A percentile compares a stretch with the other conserved stretches of the same genome.
These are phyloP conservation scores for Aethionema arabicum DNA, from an alignment of 345 rosid genomes.

Conservation along the genomic window DNA sequence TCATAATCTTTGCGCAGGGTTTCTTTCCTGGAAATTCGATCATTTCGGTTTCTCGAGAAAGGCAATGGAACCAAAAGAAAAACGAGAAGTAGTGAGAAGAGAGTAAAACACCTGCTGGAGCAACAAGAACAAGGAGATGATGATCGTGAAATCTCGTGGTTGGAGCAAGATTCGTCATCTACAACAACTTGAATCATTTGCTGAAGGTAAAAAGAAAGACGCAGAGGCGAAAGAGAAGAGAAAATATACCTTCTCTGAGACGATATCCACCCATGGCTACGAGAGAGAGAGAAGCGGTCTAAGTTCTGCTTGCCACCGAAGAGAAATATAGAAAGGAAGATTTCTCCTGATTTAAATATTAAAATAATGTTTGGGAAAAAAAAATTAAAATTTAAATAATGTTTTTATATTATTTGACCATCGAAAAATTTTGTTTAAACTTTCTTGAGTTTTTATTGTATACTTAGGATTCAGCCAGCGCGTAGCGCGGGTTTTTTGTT, in stretches of 20 bases:
- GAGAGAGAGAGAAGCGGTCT: neutral
- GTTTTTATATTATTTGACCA: no score
- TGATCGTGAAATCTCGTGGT: conserved; percentile 22
- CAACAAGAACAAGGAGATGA: conserved; percentile 22
- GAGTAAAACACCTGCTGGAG: conserved; percentile 35
- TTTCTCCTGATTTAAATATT: no score
- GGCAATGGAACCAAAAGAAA: neutral
- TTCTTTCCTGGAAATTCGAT: neutral
- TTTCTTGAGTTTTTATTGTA: no score
- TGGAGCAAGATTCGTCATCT: conserved; percentile 35
- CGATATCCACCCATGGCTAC: neutral
- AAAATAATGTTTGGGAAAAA: no score
- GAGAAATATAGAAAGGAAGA: no score
- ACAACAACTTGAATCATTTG: neutral
- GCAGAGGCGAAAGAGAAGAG: conserved; percentile 2
- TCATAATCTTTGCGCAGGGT: neutral
- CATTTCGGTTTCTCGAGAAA: neutral
- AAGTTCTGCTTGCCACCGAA: no score
- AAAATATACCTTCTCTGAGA: conserved; percentile 23
- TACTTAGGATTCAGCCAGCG: no score
- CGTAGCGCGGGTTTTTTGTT: no score
- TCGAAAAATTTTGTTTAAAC: no score
- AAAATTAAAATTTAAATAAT: no score
- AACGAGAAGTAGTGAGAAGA: neutral
- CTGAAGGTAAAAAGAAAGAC: conserved; percentile 12